phyloP scores from a whole-genome alignment of 441 rosid genomes.

The Croton laevigatus region DNA sequence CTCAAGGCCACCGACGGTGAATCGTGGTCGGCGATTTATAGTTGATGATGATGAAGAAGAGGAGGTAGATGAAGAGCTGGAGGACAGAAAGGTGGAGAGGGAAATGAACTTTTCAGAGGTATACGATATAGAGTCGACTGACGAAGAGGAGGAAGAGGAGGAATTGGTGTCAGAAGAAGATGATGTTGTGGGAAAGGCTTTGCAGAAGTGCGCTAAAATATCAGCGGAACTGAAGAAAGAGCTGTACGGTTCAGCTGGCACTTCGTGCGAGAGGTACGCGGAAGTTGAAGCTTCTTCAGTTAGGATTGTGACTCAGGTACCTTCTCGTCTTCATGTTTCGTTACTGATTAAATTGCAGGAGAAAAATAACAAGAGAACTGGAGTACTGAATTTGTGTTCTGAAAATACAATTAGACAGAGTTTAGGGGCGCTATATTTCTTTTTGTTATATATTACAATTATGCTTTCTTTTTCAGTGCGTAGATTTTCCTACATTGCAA shows the following conservation, averaged over 20 bases:
- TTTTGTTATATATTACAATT: too few species aligned
- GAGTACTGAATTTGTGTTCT: not conserved
- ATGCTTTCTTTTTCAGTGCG: too few species aligned
- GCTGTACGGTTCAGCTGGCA: constrained; percentile 65
- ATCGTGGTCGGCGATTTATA: constrained; percentile 68
- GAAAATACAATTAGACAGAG: not conserved
- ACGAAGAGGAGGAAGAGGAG: constrained; percentile 26
- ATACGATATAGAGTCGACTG: constrained; percentile 49
- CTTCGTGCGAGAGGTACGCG: constrained; percentile 69
- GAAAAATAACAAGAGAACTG: constrained; percentile 3
- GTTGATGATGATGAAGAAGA: constrained; percentile 52
- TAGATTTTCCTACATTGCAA: too few species aligned
- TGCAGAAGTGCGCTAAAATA: constrained; percentile 81
- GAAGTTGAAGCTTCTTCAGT: constrained; percentile 84
- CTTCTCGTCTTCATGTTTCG: not conserved
- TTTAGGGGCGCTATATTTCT: too few species aligned
- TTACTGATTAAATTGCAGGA: not conserved
- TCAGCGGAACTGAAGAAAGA: constrained; percentile 71
- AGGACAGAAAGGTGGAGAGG: constrained; percentile 36
- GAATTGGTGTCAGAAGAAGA: constrained; percentile 26
- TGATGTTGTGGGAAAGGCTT: constrained; percentile 83
- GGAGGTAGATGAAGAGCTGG: not conserved
- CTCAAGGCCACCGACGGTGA: constrained; percentile 18
- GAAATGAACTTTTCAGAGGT: constrained; percentile 48
- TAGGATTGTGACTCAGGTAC: constrained; percentile 79